Base-by-base conservation (phyloP, 495 filamentous ascomycete genomes). In the Lichina pygmaea region DNA sequence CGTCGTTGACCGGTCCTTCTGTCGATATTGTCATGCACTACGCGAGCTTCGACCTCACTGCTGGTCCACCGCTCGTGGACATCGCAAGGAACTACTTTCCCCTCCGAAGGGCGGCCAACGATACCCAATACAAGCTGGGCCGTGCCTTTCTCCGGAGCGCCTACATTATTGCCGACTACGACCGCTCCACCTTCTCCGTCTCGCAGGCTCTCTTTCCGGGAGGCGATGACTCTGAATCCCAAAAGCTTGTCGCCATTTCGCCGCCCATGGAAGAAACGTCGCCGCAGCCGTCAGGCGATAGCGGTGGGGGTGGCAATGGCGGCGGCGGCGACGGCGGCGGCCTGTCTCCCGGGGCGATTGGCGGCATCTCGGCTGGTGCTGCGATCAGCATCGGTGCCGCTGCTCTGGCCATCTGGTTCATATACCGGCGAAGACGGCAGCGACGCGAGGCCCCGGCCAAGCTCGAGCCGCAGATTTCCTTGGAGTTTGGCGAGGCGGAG, bases 21-120 rank as follows among this genome's bases (percentile, higher is more conserved):
- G 55, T 67, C 24, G 57, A 65, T 32, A 63, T 73, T 36, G 55
- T 56, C 6, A 56, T 72, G 0, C 70, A 69, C 0, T 73, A 72
- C 48, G 24, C 55, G 0, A 61, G 60, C 6, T 71, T 72, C 47
- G 67, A 72, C 52, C 55, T 67, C 6, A 53, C 50, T 6, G 65
- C 67, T 10, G 11, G 10, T 9, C 42, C 15, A n/a, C 7, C 7
- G n/a, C 8, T 7, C 9, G 13, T 10, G 42, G 42, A n/a, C 8
- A 13, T 2, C 11, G 0, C 6, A 32, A 36, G 24, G 6, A 46
- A 30, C 12, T 49, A 49, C 31, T 49, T 49, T 34, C 47, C 47
- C 7, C 47, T 49, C 8, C 6, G 16, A 31, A 7, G 47, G 1
- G 47, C 47, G 44, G 9, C 1, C 5, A 49, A 49, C 7, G 43